phyloP scores from a whole-genome alignment of 1,284 basidiomycete species.

The Polyporus tsugae region DNA sequence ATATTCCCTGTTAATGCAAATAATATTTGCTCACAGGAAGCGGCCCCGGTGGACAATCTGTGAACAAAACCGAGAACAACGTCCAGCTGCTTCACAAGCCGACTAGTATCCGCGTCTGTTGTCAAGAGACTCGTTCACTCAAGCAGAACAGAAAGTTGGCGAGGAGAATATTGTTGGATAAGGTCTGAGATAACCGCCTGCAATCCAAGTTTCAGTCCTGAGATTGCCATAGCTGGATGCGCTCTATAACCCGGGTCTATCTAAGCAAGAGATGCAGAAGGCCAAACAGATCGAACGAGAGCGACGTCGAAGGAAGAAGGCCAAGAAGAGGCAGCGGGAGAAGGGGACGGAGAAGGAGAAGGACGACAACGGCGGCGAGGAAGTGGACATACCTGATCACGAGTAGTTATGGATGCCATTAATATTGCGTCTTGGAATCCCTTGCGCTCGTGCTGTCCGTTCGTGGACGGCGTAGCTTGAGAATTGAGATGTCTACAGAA shows the following conservation, averaged over 20 bases:
- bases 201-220: not conserved
- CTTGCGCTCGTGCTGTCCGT: not conserved
- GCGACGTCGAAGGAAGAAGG: constrained; percentile 72
- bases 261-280: constrained; percentile 68
- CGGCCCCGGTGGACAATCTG: constrained; percentile 85
- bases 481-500: not conserved
- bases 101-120: constrained; percentile 77
- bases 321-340: constrained; percentile 42
- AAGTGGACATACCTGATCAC: not conserved
- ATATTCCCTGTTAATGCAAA: constrained; percentile 29
- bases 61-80: constrained; percentile 87
- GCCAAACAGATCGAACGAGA: constrained; percentile 79
- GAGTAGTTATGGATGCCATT: not conserved
- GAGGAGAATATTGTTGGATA: constrained; percentile 71
- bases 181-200: constrained; percentile 55
- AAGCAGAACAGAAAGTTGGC: constrained; percentile 74
- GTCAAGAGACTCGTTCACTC: constrained; percentile 83
- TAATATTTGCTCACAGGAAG: constrained; percentile 59
- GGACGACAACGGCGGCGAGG: not conserved
- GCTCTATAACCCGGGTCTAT: constrained; percentile 76
- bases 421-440: not conserved
- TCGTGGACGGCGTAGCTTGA: not conserved
- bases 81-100: constrained; percentile 84
- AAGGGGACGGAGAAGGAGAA: constrained; percentile 31
- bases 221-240: constrained; percentile 64